phyloP scores from a whole-genome alignment of 1,284 basidiomycete genomes.

The Leccinum fuscescens region DNA sequence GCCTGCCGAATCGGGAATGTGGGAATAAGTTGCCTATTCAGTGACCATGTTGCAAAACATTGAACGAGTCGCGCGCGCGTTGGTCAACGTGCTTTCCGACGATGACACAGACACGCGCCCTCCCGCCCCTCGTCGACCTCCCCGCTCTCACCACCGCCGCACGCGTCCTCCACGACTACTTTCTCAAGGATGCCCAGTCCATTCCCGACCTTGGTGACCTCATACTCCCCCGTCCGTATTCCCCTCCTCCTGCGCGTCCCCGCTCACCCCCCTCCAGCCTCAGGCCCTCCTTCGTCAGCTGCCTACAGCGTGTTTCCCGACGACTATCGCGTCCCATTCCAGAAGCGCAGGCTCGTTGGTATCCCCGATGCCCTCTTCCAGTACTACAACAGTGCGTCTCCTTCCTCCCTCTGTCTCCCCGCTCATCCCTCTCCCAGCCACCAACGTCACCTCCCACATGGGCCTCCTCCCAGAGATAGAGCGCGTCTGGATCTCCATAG shows the following conservation, averaged over 20 bases:
- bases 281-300: conserved; percentile 63
- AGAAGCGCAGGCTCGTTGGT: conserved; percentile 70
- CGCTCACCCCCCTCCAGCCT: conserved; percentile 40
- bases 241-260: conserved; percentile 37
- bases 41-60: not conserved
- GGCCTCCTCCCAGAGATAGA: conserved; percentile 93
- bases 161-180: conserved; percentile 61
- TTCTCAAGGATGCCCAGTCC: conserved; percentile 66
- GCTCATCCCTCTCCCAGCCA: conserved; percentile 40
- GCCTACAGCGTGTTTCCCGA: conserved; percentile 77
- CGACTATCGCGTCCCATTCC: conserved; percentile 77
- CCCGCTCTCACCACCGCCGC: conserved; percentile 63
- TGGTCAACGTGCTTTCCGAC: not conserved
- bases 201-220: conserved; percentile 74
- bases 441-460: conserved; percentile 70
- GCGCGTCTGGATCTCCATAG: conserved; percentile 93
- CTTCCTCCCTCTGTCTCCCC: not conserved
- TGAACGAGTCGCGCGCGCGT: not conserved
- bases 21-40: not conserved
- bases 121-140: conserved; percentile 51
- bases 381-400: conserved; percentile 68
- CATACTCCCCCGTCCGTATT: conserved; percentile 37
- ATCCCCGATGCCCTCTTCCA: conserved; percentile 86
- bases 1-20: not conserved
- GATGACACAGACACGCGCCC: conserved; percentile 30